Evolutionary conservation across 202 grass and related monocot genomes (phyloP).

Genomic region (Panicum virgatum): DNA sequence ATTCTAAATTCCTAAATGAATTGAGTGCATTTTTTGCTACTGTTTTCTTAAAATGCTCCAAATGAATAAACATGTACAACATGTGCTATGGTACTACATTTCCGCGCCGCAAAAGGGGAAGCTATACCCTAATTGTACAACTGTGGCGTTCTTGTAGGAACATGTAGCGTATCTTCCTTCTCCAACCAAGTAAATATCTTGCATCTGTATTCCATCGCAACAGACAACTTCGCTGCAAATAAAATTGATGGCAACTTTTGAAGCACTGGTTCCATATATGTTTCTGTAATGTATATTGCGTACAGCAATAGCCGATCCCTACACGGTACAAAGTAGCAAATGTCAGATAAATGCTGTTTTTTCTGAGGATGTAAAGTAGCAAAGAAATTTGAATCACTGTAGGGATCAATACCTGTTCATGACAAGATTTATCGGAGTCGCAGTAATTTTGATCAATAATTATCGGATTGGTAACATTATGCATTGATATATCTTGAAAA

Average conservation of each 20-base stretch:
- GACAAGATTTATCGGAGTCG: conserved; percentile 59
- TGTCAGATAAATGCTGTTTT: not conserved
- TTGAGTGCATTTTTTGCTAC: not conserved
- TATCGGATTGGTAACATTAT: conserved; percentile 64
- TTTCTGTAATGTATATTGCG: conserved; percentile 49
- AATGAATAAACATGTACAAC: not conserved
- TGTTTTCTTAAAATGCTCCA: not conserved
- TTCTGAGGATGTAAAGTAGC: not conserved
- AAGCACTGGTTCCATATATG: conserved; percentile 68
- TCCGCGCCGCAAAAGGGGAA: conserved; percentile 44
- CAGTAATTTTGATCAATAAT: conserved; percentile 84
- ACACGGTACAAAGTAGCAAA: not conserved
- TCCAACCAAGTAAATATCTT: conserved; percentile 50
- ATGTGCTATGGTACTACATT: not conserved
- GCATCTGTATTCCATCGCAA: conserved; percentile 49
- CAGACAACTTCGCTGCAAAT: conserved; percentile 46
- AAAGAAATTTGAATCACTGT: not conserved
- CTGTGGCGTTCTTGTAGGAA: conserved; percentile 42
- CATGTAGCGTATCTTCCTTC: conserved; percentile 6
- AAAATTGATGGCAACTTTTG: conserved; percentile 51
- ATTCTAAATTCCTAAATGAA: not conserved
- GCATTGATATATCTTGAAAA: conserved; percentile 63
- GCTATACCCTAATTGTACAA: conserved; percentile 30
- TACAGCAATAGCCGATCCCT: conserved; percentile 62
- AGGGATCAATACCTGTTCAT: conserved; percentile 48